A percentile compares a stretch with the other conserved stretches of the same genome.
Evolutionary conservation across 176 grass and related monocot genomes (phyloP).

Genomic region (Carex parvula): DNA sequence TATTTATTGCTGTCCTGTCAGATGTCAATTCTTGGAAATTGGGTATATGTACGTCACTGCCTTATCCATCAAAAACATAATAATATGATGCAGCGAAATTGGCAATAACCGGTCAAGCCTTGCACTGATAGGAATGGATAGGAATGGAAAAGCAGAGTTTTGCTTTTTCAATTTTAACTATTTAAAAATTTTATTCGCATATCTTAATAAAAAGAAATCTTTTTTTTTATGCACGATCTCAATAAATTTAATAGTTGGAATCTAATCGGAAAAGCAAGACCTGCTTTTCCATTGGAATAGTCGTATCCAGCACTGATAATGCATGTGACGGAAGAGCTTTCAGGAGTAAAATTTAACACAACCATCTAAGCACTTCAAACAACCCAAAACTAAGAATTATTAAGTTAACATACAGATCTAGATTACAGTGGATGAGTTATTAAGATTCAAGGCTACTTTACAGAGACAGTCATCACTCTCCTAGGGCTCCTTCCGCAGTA

Average conservation of each 20-base stretch:
- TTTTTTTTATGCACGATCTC: too few species aligned
- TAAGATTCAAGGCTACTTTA: neutral
- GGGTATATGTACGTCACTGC: neutral
- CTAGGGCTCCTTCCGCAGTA: neutral
- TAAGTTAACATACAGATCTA: constrained; percentile 2
- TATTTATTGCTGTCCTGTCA: neutral
- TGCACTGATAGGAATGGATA: too few species aligned
- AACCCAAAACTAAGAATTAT: neutral
- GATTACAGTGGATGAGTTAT: neutral
- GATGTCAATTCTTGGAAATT: neutral
- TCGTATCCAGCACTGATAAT: neutral
- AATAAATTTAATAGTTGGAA: too few species aligned
- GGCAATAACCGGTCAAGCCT: neutral
- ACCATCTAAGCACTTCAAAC: neutral
- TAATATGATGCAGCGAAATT: neutral
- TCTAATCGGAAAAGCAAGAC: too few species aligned
- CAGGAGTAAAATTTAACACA: neutral
- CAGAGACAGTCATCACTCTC: neutral
- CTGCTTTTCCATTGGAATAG: too few species aligned
- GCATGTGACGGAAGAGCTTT: neutral
- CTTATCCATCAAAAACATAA: neutral
- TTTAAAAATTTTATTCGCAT: too few species aligned
- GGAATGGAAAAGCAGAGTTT: too few species aligned
- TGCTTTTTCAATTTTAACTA: too few species aligned
- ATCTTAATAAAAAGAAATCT: too few species aligned